Evolutionary conservation across 1,139 yeast species (phyloP).

Genomic region (Sugiyamaella pinicola): DNA sequence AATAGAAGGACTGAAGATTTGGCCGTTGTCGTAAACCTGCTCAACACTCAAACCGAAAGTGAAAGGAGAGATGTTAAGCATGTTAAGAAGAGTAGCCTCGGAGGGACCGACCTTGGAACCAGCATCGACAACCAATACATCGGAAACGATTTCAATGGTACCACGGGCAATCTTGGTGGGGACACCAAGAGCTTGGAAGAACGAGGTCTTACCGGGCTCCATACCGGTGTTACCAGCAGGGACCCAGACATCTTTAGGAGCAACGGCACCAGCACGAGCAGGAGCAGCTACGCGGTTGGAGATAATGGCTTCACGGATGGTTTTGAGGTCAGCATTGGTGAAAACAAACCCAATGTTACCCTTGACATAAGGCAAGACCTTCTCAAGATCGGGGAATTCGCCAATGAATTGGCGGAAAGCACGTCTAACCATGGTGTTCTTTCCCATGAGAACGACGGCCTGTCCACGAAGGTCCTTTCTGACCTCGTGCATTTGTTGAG

Average conservation of each 20-base stretch:
- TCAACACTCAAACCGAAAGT: conserved; percentile 97
- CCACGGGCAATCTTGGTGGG: conserved; percentile 99
- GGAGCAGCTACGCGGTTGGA: conserved; percentile 99
- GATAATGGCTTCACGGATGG: conserved; percentile 82
- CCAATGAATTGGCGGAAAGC: conserved; percentile 95
- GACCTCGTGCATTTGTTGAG: conserved; percentile 99
- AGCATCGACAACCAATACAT: conserved; percentile 90
- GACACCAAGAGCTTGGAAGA: conserved; percentile 99
- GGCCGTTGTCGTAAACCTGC: conserved; percentile 98
- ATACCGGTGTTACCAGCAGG: conserved; percentile 99
- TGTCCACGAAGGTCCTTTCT: conserved; percentile 95
- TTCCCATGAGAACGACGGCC: conserved; percentile 98
- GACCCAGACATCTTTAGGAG: conserved; percentile 96
- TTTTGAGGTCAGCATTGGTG: conserved; percentile 95
- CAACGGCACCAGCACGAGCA: conserved; percentile 99
- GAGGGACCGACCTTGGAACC: conserved; percentile 96
- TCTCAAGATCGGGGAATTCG: conserved; percentile 96
- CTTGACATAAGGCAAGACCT: conserved; percentile 87
- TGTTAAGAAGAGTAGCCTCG: conserved; percentile 98
- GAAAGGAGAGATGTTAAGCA: conserved; percentile 99
- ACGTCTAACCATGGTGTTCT: conserved; percentile 99
- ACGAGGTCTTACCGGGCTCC: conserved; percentile 99
- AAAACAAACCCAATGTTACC: conserved; percentile 99
- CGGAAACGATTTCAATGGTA: conserved; percentile 98
- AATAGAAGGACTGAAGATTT: conserved; percentile 94